Evolutionary conservation across 805 yeast genomes (phyloP).

Genomic region (Wickerhamomyces bisporus): DNA sequence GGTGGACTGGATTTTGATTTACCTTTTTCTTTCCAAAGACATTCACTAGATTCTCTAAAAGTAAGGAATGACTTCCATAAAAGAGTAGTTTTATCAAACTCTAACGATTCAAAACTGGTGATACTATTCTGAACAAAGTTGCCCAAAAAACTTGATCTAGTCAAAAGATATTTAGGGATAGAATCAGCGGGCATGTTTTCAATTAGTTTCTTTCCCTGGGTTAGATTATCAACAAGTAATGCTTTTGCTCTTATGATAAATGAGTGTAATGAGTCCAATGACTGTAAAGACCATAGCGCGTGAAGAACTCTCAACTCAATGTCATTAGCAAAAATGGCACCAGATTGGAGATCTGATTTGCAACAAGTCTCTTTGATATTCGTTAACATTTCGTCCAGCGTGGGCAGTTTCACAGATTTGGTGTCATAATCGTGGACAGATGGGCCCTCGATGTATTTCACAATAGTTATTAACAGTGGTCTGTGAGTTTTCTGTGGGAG

Average conservation of each 20-base stretch:
- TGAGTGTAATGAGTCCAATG: conserved; percentile 43
- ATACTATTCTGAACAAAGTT: conserved; percentile 37
- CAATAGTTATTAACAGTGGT: conserved; percentile 37
- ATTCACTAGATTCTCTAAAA: conserved; percentile 26
- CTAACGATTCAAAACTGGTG: conserved; percentile 36
- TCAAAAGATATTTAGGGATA: conserved; percentile 23
- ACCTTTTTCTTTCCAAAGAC: conserved; percentile 26
- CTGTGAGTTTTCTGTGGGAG: conserved; percentile 35
- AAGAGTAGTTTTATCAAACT: conserved; percentile 40
- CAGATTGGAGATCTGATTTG: conserved; percentile 17
- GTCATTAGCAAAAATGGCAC: conserved; percentile 20
- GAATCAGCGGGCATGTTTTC: conserved; percentile 7
- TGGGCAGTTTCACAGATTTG: conserved; percentile 28
- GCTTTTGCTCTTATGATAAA: conserved; percentile 29
- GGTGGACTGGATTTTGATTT: conserved; percentile 2
- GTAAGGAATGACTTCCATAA: conserved; percentile 38
- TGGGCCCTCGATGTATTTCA: conserved; percentile 37
- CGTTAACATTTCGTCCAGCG: conserved; percentile 26
- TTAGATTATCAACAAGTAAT: conserved; percentile 30
- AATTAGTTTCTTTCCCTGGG: conserved; percentile 27
- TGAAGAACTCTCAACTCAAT: conserved; percentile 30
- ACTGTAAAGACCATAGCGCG: conserved; percentile 41
- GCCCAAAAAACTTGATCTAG: conserved; percentile 40
- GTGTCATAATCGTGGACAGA: conserved; percentile 15
- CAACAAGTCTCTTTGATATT: conserved; percentile 18